Base-by-base conservation (phyloP, 331 rosid species). In the Stylosanthes scabra region DNA sequence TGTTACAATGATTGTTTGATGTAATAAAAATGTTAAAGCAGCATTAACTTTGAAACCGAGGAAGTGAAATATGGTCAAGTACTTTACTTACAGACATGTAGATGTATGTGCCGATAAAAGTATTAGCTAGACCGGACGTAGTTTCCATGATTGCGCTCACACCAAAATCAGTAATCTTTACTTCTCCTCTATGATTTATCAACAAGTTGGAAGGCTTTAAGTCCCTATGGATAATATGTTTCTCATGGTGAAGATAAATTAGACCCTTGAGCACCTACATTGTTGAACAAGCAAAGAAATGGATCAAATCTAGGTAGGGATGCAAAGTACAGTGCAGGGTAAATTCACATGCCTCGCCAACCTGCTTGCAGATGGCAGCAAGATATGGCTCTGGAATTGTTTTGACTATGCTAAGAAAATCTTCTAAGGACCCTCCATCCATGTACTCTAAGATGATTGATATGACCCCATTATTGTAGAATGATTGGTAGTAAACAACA, bases 391-490 rank as follows among this genome's bases (percentile, higher is more conserved):
- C 99, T 29, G 97, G 97, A 67, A 95, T 87, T 44, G 90, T 80
- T 76, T 68, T 80, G 59, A 95, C 93, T 74, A 90, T 87, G 76
- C 74, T 87, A 34, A 92, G 82, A 74, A 91, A 75, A 88, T 92
- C 97, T 67, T 88, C 91, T 27, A 95, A 86, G 70, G 97, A 91
- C 9, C 99, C 97, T 54, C 99, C 97, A 59, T 95, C 99, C 99
- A 95, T 95, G 88, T 95, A 95, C 91, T 95, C 99, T 72, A 95
- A 88, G 85, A 95, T 83, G 66, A 92, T 90, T 60, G 96, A 95
- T 84, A 92, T 82, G 75, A 76, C 63, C 50, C 97, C 97, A 66
- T 95, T 95, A 50, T 84, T 72, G 58, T 88, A 92, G 83, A 88
- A 90, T 20, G 96, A 87, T 51, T 82, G 92, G 80, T 91, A 92